Percentiles rank a stretch among this genome's conserved stretches.
These are phyloP conservation scores for Echinosophora koreensis DNA, from an alignment of 306 rosid genomes.

Conservation along the genomic window DNA sequence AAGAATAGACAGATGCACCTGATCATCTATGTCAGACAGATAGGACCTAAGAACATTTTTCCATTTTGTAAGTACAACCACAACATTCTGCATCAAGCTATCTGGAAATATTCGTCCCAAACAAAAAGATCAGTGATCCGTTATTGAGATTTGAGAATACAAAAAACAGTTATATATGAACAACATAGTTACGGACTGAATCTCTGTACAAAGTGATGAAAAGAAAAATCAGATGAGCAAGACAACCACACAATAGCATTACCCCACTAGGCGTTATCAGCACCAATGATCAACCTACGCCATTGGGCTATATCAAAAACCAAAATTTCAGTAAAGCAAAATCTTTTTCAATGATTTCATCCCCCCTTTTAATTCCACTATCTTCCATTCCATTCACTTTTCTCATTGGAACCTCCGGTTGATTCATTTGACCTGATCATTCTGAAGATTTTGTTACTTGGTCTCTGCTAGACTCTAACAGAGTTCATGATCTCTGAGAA, in stretches of 20 bases:
- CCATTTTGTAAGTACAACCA: slow-evolving; percentile 70
- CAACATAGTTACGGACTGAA: background rate
- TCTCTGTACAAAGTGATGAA: background rate
- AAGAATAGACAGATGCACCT: slow-evolving; percentile 61
- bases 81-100: slow-evolving; percentile 65
- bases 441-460: background rate
- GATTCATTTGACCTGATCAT: slow-evolving; percentile 14
- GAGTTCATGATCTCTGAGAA: too few species aligned
- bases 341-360: background rate
- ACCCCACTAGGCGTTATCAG: too few species aligned
- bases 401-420: slow-evolving; percentile 9
- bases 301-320: background rate
- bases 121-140: background rate
- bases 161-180: background rate
- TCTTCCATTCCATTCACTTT: slow-evolving; percentile 9
- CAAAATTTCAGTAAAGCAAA: slow-evolving; percentile 2
- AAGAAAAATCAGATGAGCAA: slow-evolving; percentile 20
- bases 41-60: slow-evolving; percentile 73
- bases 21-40: slow-evolving; percentile 83
- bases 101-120: slow-evolving; percentile 57
- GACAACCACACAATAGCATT: background rate
- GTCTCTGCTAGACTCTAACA: background rate
- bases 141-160: slow-evolving; percentile 1
- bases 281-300: too few species aligned
- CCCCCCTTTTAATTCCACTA: background rate